These are phyloP conservation scores for Arthonia radiata DNA, from an alignment of 495 filamentous ascomycete genomes.

Conservation along the genomic window DNA sequence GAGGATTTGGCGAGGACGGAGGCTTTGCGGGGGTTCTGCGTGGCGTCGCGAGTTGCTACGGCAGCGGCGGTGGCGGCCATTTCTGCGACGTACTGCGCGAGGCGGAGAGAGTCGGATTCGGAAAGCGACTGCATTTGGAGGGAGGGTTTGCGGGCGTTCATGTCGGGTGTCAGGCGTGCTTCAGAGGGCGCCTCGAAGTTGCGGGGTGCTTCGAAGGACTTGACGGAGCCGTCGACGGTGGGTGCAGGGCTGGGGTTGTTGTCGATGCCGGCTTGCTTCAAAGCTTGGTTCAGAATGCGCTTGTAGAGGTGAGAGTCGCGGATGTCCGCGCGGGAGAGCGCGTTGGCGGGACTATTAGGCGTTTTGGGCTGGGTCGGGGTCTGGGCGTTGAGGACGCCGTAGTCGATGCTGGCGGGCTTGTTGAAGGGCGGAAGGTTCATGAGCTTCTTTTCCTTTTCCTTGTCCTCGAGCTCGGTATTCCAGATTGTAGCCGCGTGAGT, in stretches of 20 bases:
- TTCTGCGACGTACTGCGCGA: conserved; percentile 68
- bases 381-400: too few species aligned
- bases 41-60: conserved; percentile 62
- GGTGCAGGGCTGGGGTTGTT: conserved; percentile 45
- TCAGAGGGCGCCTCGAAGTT: conserved; percentile 1
- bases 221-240: conserved; percentile 1
- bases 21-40: conserved; percentile 23
- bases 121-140: conserved; percentile 42
- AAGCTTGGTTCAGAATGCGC: conserved; percentile 69
- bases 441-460: conserved; percentile 25
- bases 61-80: conserved; percentile 80
- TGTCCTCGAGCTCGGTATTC: conserved; percentile 71
- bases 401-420: conserved; percentile 7
- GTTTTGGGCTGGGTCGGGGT: too few species aligned
- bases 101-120: conserved; percentile 50
- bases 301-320: conserved; percentile 80
- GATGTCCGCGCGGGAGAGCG: conserved; percentile 15
- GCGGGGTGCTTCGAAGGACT: conserved; percentile 1
- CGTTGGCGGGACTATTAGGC: too few species aligned
- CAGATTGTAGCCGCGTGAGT: conserved; percentile 96
- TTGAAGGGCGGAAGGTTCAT: conserved; percentile 3
- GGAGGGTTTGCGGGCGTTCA: conserved; percentile 1
- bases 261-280: conserved; percentile 49
- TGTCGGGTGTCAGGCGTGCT: conserved; percentile 1
- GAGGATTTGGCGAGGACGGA: conserved; percentile 13